Percentiles rank a stretch among this genome's conserved stretches.
Evolutionary conservation across 2,329 filamentous ascomycete species (phyloP).

Genomic region (Calycina marina): DNA sequence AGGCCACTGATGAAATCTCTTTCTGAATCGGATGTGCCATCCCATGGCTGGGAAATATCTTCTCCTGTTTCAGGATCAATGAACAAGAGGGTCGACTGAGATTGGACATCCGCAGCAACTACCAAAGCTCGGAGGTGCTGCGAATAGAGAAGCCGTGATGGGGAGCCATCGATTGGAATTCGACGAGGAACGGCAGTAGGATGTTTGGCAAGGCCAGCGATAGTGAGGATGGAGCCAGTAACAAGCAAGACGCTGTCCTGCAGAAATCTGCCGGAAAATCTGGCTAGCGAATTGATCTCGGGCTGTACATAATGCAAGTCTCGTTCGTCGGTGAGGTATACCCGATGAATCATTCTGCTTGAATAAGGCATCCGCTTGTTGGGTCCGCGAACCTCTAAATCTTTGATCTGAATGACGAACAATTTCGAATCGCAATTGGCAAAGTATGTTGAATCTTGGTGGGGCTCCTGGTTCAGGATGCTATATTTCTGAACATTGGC

Average conservation of each 20-base stretch:
- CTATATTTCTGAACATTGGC: constrained; percentile 15
- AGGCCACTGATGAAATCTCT: constrained; percentile 39
- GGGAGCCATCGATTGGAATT: constrained; percentile 27
- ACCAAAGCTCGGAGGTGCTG: constrained; percentile 35
- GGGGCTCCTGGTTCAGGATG: too few relatives aligned
- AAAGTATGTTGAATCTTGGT: constrained; percentile 28
- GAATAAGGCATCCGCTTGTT: not conserved
- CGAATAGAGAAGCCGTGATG: constrained; percentile 37
- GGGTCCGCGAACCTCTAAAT: not conserved
- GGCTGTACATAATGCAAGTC: constrained; percentile 32
- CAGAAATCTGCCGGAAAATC: constrained; percentile 23
- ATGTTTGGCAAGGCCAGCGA: constrained; percentile 35
- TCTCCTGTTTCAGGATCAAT: constrained; percentile 39
- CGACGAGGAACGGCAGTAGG: constrained; percentile 34
- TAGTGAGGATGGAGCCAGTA: constrained; percentile 33
- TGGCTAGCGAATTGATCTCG: constrained; percentile 32
- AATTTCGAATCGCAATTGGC: constrained; percentile 35
- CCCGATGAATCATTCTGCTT: constrained; percentile 18
- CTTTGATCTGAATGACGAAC: constrained; percentile 10
- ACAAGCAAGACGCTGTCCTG: constrained; percentile 31
- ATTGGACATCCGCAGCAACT: constrained; percentile 32
- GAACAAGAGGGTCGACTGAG: constrained; percentile 36
- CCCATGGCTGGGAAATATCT: constrained; percentile 32
- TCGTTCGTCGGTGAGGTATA: constrained; percentile 37
- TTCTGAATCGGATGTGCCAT: constrained; percentile 26